These are phyloP conservation scores for Mariannaea elegans DNA, from an alignment of 2,329 filamentous ascomycete species.

Conservation along the genomic window DNA sequence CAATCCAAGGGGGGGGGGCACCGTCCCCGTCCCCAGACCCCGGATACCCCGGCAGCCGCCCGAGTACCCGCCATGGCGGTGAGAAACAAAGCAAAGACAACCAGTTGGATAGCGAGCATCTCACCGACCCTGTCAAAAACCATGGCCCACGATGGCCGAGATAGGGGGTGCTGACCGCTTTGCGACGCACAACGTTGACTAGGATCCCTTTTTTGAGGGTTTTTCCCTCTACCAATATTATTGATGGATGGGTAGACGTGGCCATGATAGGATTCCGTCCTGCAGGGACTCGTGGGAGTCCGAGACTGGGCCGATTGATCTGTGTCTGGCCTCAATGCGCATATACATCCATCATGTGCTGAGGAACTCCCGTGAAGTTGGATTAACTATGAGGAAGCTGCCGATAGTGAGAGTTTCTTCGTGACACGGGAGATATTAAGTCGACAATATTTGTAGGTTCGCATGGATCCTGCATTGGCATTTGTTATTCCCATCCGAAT, in stretches of 20 bases:
- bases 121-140: slow-evolving; percentile 31
- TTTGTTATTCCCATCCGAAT: background rate
- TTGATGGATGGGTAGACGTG: slow-evolving; percentile 22
- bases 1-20: slow-evolving; percentile 12
- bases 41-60: slow-evolving; percentile 32
- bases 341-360: background rate
- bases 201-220: slow-evolving; percentile 7
- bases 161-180: slow-evolving; percentile 29
- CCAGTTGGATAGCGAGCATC: slow-evolving; percentile 22
- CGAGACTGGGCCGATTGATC: slow-evolving; percentile 17
- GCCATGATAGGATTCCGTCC: slow-evolving; percentile 17
- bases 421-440: slow-evolving; percentile 5
- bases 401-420: background rate
- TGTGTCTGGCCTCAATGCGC: slow-evolving; percentile 13
- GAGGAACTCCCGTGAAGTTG: slow-evolving; percentile 1
- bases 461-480: background rate
- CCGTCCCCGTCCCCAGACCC: slow-evolving; percentile 21
- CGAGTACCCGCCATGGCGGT: slow-evolving; percentile 36
- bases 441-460: slow-evolving; percentile 1
- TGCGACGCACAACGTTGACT: slow-evolving; percentile 27
- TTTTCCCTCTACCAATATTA: slow-evolving; percentile 9
- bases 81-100: slow-evolving; percentile 34
- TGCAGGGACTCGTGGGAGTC: slow-evolving; percentile 22
- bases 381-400: background rate
- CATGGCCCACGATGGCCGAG: slow-evolving; percentile 27